Evolutionary conservation across 2,329 filamentous ascomycete genomes (phyloP).

Genomic region (Aureobasidium melanogenum): DNA sequence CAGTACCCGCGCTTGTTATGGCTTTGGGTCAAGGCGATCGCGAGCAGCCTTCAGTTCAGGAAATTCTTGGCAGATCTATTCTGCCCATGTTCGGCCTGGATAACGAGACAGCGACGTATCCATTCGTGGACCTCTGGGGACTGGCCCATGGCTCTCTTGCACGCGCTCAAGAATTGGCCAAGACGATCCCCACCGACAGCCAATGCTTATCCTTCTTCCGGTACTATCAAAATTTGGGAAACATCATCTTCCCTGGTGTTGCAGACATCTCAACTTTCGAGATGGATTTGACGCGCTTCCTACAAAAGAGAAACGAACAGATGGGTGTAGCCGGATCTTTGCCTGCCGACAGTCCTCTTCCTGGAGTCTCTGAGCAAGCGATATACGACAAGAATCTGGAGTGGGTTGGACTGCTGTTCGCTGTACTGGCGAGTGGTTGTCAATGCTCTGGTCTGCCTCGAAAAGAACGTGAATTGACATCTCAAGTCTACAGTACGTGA

Average conservation of each 20-base stretch:
- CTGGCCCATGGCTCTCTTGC: conserved; percentile 49
- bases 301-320: conserved; percentile 42
- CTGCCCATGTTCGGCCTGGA: conserved; percentile 54
- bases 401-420: conserved; percentile 53
- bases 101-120: conserved; percentile 56
- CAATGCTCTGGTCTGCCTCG: conserved; percentile 50
- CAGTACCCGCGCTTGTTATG: conserved; percentile 53
- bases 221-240: conserved; percentile 49
- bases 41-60: conserved; percentile 45
- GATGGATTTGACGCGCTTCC: conserved; percentile 43
- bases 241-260: conserved; percentile 53
- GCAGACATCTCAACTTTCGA: conserved; percentile 49
- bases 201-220: conserved; percentile 51
- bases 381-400: conserved; percentile 51
- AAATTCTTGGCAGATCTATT: conserved; percentile 52
- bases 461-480: conserved; percentile 53
- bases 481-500: conserved; percentile 50
- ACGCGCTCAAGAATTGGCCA: conserved; percentile 49
- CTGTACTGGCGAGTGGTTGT: conserved; percentile 53
- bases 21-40: conserved; percentile 35
- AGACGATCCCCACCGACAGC: conserved; percentile 49
- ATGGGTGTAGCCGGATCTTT: conserved; percentile 17
- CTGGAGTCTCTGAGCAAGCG: conserved; percentile 42
- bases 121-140: conserved; percentile 56
- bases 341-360: conserved; percentile 22